A percentile compares a stretch with the other conserved stretches of the same genome.
These are phyloP conservation scores for Solanum chiquidenum DNA, from an alignment of 257 asterid species.

Conservation along the genomic window DNA sequence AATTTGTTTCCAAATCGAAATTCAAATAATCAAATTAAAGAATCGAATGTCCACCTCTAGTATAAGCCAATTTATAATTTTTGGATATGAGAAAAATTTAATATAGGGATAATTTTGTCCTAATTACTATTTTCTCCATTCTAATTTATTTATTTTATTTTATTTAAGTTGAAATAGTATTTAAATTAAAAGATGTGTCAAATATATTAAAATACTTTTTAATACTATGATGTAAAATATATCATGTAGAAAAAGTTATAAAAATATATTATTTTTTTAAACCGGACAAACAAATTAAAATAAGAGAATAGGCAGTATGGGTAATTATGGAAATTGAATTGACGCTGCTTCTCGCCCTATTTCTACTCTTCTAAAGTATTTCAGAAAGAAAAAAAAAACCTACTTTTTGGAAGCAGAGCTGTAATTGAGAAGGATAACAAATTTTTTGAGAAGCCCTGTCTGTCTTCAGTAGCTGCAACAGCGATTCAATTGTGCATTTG, in stretches of 20 bases:
- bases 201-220: too few relatives aligned
- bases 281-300: background rate
- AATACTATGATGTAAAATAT: background rate
- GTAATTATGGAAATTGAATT: background rate
- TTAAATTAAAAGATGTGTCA: too few relatives aligned
- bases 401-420: background rate
- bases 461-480: background rate
- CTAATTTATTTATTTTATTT: background rate
- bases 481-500: background rate
- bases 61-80: background rate
- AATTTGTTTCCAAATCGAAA: background rate
- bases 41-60: background rate
- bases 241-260: background rate
- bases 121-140: background rate
- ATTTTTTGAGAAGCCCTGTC: background rate
- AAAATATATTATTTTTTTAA: too few relatives aligned
- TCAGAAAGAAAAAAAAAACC: background rate
- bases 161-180: too few relatives aligned
- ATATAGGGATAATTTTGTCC: background rate
- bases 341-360: background rate
- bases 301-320: background rate
- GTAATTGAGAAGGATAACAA: background rate
- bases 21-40: background rate
- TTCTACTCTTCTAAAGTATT: background rate
- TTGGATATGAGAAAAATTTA: background rate